Evolutionary conservation across 179 eudicot species (phyloP), one percentile per base, ranked within the genome.

Genomic region (Amaranthus tricolor): DNA sequence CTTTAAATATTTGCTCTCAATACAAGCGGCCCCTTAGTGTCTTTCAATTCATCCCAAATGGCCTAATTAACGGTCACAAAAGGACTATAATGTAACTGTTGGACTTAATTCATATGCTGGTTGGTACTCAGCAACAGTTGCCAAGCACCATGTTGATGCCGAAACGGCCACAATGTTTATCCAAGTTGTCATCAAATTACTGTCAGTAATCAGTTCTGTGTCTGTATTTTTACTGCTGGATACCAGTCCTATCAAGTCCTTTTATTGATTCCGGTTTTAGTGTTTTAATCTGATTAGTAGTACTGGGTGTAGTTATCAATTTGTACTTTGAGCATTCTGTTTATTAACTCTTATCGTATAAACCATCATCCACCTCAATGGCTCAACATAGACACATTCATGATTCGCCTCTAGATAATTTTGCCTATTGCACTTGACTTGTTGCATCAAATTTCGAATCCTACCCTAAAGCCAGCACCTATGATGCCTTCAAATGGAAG

Each of bases 381-480:
- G 19, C 58, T 54, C 15, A 13, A 54, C 15, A 13, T 54, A 5
- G n/a, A 57, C 61, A 57, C 21, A 16, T 9, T n/a, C 9, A 6
- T 21, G 19, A 31, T 12, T 5, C 0, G 6, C 62, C 17, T 15
- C 44, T 19, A 21, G 43, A 61, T 61, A 11, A 20, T 61, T 21
- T 1, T 10, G 64, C 43, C 44, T 19, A 20, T 61, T 61, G 5
- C 64, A 2, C 44, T 21, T 61, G 8, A 9, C 24, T 47, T 65
- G 52, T 45, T 65, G 68, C 51, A 45, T n/a, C 68, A 65, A 45
- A 16, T 65, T 20, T 45, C 45, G 68, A 19, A 45, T n/a, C 68
- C 17, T 16, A 16, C 5, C 16, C 66, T 12, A 12, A 0, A 16
- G 12, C 2, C 49, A 21, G 13, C 45, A 62, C 66, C 48, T 62